Evolutionary conservation across 1,284 basidiomycete species (phyloP).

Genomic region (Austroboletus niveus): DNA sequence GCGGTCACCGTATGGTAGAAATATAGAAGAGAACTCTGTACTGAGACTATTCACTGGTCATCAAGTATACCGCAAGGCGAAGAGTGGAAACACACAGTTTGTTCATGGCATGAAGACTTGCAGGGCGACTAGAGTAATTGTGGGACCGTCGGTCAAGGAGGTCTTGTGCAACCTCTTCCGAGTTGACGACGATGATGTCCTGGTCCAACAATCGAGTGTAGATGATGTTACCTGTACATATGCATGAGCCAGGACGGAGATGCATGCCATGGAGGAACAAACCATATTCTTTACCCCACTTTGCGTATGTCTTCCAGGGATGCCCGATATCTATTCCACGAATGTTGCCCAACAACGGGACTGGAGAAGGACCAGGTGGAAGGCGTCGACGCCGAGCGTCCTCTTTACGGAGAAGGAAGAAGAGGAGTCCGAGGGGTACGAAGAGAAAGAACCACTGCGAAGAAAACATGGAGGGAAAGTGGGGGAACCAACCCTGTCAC

Average conservation of each 20-base stretch:
- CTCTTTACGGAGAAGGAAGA: slow-evolving; percentile 9
- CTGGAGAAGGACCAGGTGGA: slow-evolving; percentile 1
- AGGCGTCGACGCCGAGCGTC: not conserved
- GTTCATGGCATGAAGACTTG: slow-evolving; percentile 8
- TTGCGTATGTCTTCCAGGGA: slow-evolving; percentile 24
- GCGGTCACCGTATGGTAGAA: slow-evolving; percentile 22
- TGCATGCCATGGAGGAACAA: not conserved
- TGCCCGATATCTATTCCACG: slow-evolving; percentile 12
- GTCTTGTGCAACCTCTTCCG: slow-evolving; percentile 22
- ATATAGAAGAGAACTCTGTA: slow-evolving; percentile 20
- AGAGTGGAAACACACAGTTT: slow-evolving; percentile 15
- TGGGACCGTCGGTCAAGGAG: slow-evolving; percentile 21
- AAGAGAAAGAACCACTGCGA: not conserved
- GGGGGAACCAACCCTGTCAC: too few relatives aligned
- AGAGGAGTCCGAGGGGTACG: slow-evolving; percentile 12
- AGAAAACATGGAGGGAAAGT: not conserved
- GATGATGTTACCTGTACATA: slow-evolving; percentile 14
- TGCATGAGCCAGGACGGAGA: not conserved
- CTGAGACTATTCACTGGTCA: slow-evolving; percentile 17
- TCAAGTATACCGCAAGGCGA: not conserved
- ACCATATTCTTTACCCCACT: slow-evolving; percentile 25
- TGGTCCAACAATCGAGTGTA: slow-evolving; percentile 19
- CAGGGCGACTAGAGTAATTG: slow-evolving; percentile 25
- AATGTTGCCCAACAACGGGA: slow-evolving; percentile 24
- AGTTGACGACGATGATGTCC: slow-evolving; percentile 22